Evolutionary conservation across 805 yeast species (phyloP), one percentile per base, ranked within the genome.

Genomic region (Lipomyces lipofer): DNA sequence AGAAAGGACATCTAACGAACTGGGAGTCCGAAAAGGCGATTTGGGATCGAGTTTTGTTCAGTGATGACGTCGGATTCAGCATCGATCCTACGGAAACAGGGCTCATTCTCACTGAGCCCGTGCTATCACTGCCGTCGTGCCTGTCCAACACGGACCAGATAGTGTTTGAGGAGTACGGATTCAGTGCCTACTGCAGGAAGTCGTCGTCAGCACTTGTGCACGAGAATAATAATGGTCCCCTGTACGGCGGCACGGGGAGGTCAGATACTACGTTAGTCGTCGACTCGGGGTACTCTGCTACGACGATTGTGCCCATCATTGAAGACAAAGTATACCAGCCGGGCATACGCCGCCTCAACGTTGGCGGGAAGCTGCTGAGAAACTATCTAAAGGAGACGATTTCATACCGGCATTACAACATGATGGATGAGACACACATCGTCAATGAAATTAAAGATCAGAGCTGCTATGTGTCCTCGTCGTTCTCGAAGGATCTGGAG

Each of bases 151-250:
- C 88, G 13, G 98, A 94, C 68, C 96, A 90, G 71, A 86, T 94
- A 0, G 79, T 94, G 0, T 92, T 95, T 72, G 99, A 94, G 69
- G 98, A 94, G 66, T 94, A 85, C 66, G 95, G 88, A 2, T 86
- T 94, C 65, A 76, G 76, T 12, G 78, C 82, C 29, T 78, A 87
- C 55, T 86, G 83, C 59, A 76, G 95, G 54, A 79, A 87, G 21
- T 80, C 86, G 0, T 76, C 73, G 0, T 67, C 62, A 9, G 49
- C 45, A 8, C 43, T 60, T 12, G 59, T 49, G 4, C 49, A 51
- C 28, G 62, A 56, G 46, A 52, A 53, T 33, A 52, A 59, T 15
- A 21, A 22, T 6, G 44, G 40, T 21, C 35, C 24, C 21, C 29
- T 44, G 22, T 36, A 43, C 15, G 43, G 32, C 21, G 25, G 9